Percentiles rank a stretch among this genome's conserved stretches.
Conservation (phyloP, 2,329 filamentous ascomycete species). For the Hypoxylon sp. region DNA sequence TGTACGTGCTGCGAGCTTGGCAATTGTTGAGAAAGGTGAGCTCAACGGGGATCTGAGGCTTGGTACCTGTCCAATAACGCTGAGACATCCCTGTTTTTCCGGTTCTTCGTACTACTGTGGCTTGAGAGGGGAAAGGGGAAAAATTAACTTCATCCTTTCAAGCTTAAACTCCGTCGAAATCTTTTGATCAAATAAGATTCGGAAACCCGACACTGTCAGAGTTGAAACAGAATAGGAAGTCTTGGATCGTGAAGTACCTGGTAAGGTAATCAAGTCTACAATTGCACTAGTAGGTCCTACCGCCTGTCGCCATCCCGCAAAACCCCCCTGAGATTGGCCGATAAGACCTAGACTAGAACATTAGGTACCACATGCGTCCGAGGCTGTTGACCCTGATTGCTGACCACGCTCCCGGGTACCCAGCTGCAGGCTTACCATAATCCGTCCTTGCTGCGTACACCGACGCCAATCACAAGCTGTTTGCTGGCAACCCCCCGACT, state of each 20-base stretch:
- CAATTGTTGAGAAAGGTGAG: constrained; percentile 42
- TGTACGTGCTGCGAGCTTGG: constrained; percentile 31
- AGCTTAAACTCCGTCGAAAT: constrained; percentile 15
- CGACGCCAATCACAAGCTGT: constrained; percentile 40
- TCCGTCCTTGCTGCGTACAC: constrained; percentile 26
- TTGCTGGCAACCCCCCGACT: constrained; percentile 25
- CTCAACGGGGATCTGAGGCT: constrained; percentile 26
- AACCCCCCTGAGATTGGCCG: constrained; percentile 16
- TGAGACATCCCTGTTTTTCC: constrained; percentile 13
- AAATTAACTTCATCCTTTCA: constrained; percentile 4
- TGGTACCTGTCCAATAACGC: not conserved
- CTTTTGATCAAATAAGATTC: constrained; percentile 8
- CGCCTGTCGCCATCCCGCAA: constrained; percentile 1
- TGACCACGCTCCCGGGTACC: constrained; percentile 35
- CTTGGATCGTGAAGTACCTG: constrained; percentile 12
- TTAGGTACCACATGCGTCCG: constrained; percentile 37
- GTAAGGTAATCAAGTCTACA: constrained; percentile 12
- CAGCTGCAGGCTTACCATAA: constrained; percentile 36
- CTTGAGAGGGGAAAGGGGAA: constrained; percentile 1
- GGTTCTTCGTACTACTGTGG: constrained; percentile 11
- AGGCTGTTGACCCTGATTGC: constrained; percentile 31
- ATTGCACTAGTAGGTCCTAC: constrained; percentile 12
- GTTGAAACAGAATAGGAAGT: constrained; percentile 12
- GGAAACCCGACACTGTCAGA: constrained; percentile 2
- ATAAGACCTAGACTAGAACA: constrained; percentile 24